Percentiles rank a stretch among this genome's conserved stretches.
Conservation (phyloP, 2,329 filamentous ascomycete genomes). For the Arthrobotrys sphaeroides region DNA sequence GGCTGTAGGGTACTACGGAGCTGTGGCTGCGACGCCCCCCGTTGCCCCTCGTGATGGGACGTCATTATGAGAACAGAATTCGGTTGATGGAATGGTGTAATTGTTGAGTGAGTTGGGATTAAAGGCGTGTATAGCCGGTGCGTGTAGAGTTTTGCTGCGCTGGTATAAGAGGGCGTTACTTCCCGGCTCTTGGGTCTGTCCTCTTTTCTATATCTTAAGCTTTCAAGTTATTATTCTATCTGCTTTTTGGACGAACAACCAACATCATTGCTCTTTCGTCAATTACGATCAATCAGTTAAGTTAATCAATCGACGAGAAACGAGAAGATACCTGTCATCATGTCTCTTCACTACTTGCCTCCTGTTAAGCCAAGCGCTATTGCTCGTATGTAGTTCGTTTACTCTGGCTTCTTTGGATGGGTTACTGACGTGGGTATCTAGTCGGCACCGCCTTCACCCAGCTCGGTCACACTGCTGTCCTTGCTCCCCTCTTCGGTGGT, state of each 20-base stretch:
- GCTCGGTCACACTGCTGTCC: conserved; percentile 84
- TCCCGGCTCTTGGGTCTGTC: not conserved
- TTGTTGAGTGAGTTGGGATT: not conserved
- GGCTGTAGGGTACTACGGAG: not conserved
- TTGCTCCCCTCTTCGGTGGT: conserved; percentile 89
- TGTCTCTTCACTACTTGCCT: conserved; percentile 67
- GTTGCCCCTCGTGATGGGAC: conserved; percentile 17
- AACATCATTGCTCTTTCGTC: too few species aligned
- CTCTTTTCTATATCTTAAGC: conserved; percentile 3
- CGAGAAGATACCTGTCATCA: conserved; percentile 7
- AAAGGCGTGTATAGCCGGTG: not conserved
- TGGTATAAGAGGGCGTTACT: conserved; percentile 50
- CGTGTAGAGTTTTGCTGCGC: conserved; percentile 35
- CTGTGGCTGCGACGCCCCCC: not conserved
- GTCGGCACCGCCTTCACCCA: conserved; percentile 96
- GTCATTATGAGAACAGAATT: conserved; percentile 53
- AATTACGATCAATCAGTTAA: not conserved
- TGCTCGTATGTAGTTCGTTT: conserved; percentile 65
- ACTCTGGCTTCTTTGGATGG: not conserved
- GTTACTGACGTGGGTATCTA: conserved; percentile 15
- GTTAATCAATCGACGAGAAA: conserved; percentile 60
- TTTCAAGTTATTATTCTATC: too few species aligned
- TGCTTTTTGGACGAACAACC: too few species aligned
- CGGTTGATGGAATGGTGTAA: conserved; percentile 26
- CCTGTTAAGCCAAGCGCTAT: conserved; percentile 98